Evolutionary conservation across 176 grass and related monocot genomes (phyloP).

Genomic region (Eragrostis nindensis): DNA sequence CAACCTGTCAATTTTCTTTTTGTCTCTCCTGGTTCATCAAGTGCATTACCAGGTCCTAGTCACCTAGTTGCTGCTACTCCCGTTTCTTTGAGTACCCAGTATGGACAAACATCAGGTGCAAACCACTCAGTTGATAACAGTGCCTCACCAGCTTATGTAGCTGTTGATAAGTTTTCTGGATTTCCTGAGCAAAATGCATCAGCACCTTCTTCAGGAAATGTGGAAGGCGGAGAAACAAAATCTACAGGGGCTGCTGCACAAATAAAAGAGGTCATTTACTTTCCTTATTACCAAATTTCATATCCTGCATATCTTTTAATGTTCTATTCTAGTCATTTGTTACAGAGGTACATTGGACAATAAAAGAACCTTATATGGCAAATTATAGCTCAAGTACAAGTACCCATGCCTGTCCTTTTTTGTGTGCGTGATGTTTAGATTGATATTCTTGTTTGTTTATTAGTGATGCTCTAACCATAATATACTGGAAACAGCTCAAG

Average conservation of each 20-base stretch:
- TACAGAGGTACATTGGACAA: neutral
- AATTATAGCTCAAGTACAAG: neutral
- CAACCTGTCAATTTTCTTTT: slow-evolving; percentile 51
- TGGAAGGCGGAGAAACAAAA: slow-evolving; percentile 50
- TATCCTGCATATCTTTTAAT: slow-evolving; percentile 33
- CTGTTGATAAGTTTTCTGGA: slow-evolving; percentile 34
- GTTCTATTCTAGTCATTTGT: neutral
- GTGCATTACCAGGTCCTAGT: slow-evolving; percentile 47
- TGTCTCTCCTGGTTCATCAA: slow-evolving; percentile 51
- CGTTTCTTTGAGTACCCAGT: slow-evolving; percentile 41
- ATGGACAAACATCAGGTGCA: slow-evolving; percentile 44
- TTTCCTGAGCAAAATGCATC: slow-evolving; percentile 34
- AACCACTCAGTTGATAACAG: slow-evolving; percentile 44
- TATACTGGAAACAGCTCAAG: neutral
- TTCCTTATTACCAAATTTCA: slow-evolving; percentile 22
- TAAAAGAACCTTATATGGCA: neutral
- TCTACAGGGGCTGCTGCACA: slow-evolving; percentile 36
- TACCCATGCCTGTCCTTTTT: neutral
- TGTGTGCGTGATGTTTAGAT: neutral
- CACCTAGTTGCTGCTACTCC: slow-evolving; percentile 46
- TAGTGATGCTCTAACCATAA: slow-evolving; percentile 1
- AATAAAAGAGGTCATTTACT: slow-evolving; percentile 55
- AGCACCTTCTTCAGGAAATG: slow-evolving; percentile 34
- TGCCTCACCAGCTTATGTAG: slow-evolving; percentile 27
- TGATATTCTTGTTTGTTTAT: neutral